Evolutionary conservation across 139 green algal species (phyloP).

Genomic region (Chlamydomonas eustigma): DNA sequence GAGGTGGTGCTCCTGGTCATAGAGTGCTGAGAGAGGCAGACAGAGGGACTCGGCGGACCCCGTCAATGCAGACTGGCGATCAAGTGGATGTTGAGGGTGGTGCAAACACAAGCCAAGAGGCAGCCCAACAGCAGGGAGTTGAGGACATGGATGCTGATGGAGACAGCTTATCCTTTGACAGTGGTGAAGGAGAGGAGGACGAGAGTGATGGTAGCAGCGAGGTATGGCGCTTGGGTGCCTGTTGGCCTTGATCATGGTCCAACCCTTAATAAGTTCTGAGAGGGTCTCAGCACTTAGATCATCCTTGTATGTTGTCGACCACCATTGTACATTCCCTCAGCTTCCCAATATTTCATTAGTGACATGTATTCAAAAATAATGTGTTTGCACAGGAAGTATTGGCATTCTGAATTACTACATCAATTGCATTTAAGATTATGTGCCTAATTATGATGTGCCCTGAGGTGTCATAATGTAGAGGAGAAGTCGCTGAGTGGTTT

Average conservation of each 20-base stretch:
- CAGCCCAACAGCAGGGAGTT: too few species aligned
- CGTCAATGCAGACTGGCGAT: neutral
- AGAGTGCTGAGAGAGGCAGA: neutral
- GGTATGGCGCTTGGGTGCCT: neutral
- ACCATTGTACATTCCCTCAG: neutral
- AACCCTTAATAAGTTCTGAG: neutral
- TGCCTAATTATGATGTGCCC: too few species aligned
- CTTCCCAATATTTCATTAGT: neutral
- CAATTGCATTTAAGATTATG: too few species aligned
- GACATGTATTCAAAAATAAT: neutral
- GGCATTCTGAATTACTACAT: too few species aligned
- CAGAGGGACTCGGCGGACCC: neutral
- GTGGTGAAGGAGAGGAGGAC: neutral
- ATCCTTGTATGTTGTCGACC: neutral
- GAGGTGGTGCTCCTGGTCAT: too few species aligned
- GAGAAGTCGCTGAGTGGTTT: too few species aligned
- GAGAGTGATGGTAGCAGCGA: neutral
- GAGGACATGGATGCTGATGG: neutral
- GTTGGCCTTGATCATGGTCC: too few species aligned
- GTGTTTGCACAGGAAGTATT: too few species aligned
- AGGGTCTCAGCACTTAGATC: neutral
- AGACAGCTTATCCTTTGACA: neutral
- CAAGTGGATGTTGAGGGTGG: neutral
- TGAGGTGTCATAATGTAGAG: neutral
- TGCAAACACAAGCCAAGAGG: too few species aligned